Evolutionary conservation across 73 alveolate genomes (phyloP).

Genomic region (Diophrys appendiculata): DNA sequence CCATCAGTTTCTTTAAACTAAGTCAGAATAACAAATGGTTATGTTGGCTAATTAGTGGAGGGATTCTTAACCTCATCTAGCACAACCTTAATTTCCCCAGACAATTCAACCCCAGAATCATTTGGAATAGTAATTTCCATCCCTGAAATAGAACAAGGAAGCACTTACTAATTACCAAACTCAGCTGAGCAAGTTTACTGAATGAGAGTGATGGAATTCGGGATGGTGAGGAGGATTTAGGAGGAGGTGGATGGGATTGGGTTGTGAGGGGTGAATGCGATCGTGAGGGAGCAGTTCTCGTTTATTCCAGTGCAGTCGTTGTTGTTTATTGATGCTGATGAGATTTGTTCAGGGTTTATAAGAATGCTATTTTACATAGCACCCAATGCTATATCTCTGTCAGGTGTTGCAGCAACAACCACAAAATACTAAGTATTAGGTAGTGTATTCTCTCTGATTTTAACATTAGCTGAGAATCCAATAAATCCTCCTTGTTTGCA

Average conservation of each 20-base stretch:
- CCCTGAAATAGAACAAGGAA: too few relatives aligned
- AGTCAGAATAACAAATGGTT: conserved; percentile 19
- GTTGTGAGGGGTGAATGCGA: too few relatives aligned
- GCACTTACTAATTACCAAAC: conserved; percentile 26
- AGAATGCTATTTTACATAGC: conserved; percentile 27
- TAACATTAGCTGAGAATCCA: conserved; percentile 25
- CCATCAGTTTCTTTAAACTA: too few relatives aligned
- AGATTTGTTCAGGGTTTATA: too few relatives aligned
- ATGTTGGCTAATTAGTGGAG: conserved; percentile 12
- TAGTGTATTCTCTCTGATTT: conserved; percentile 40
- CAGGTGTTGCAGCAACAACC: conserved; percentile 28
- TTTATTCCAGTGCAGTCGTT: too few relatives aligned
- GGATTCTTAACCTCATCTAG: conserved; percentile 36
- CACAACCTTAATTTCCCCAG: conserved; percentile 30
- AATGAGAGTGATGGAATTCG: conserved; percentile 30
- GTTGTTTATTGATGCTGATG: too few relatives aligned
- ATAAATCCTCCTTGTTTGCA: too few relatives aligned
- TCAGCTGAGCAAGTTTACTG: conserved; percentile 31
- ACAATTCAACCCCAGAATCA: too few relatives aligned
- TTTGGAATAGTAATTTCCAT: too few relatives aligned
- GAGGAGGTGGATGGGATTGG: too few relatives aligned
- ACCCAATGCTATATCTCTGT: conserved; percentile 56
- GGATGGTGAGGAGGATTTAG: conserved; percentile 27
- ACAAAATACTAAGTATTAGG: conserved; percentile 14
- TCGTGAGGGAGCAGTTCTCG: too few relatives aligned